These are phyloP conservation scores for Thermothelomyces thermophilus DNA, from an alignment of 2,329 filamentous ascomycete genomes.

Conservation along the genomic window DNA sequence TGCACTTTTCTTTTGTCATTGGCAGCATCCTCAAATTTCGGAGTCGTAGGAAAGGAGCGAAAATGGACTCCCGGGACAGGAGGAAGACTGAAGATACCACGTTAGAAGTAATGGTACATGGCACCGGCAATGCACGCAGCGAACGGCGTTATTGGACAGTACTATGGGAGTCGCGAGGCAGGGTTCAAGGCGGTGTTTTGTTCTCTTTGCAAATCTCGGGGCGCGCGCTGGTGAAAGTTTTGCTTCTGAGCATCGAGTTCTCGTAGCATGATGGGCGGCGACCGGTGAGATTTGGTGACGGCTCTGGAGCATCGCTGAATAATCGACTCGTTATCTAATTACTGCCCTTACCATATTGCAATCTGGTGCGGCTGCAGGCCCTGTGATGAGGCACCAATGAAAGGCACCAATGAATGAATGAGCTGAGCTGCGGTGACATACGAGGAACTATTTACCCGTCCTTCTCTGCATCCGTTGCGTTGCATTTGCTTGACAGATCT, in stretches of 20 bases:
- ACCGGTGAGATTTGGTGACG: no score
- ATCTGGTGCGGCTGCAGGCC: no score
- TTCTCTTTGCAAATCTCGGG: not conserved
- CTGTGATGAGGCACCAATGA: no score
- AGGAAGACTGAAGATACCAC: not conserved
- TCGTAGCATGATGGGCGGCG: no score
- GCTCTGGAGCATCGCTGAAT: no score
- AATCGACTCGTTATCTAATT: no score
- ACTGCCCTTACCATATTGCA: no score
- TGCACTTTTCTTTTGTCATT: constrained; percentile 6
- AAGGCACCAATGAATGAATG: no score
- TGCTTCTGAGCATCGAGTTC: no score
- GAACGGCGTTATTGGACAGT: constrained; percentile 17
- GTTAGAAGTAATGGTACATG: constrained; percentile 4
- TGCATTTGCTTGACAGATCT: not conserved
- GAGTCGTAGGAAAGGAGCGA: not conserved
- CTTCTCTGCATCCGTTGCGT: not conserved
- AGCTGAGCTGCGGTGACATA: no score
- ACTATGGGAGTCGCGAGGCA: not conserved
- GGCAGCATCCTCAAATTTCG: not conserved
- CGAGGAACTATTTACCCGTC: not conserved
- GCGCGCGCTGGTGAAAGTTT: not conserved
- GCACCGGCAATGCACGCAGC: constrained; percentile 13
- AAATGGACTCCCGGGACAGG: not conserved
- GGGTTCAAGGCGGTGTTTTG: not conserved